These are phyloP conservation scores for Solanum gandarillasii DNA, from an alignment of 257 asterid genomes.

Conservation along the genomic window DNA sequence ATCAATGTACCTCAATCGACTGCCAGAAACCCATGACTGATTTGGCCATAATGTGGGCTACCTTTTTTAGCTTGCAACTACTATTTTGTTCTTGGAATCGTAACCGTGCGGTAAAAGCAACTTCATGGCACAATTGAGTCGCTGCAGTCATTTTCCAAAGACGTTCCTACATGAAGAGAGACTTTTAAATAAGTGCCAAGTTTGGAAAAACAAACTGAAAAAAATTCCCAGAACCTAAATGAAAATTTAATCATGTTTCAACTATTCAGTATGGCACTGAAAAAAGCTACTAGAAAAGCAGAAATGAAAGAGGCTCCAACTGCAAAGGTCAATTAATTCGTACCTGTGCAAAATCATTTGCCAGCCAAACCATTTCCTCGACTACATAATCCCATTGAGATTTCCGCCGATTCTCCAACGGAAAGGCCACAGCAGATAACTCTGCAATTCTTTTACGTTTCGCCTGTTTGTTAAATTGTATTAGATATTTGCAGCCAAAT, in stretches of 20 bases:
- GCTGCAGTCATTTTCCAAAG: slow-evolving; percentile 78
- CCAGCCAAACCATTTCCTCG: slow-evolving; percentile 98
- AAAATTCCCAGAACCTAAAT: not conserved
- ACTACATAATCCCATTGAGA: slow-evolving; percentile 91
- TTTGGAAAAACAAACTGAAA: slow-evolving; percentile 3
- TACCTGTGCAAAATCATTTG: slow-evolving; percentile 99
- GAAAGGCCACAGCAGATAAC: slow-evolving; percentile 39
- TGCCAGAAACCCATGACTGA: slow-evolving; percentile 84
- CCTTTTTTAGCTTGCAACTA: slow-evolving; percentile 42
- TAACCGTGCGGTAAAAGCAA: slow-evolving; percentile 36
- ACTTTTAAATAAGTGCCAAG: slow-evolving; percentile 1
- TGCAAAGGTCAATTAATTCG: slow-evolving; percentile 2
- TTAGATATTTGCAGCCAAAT: slow-evolving; percentile 29
- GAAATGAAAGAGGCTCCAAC: not conserved
- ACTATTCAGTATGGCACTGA: not conserved
- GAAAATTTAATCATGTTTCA: not conserved
- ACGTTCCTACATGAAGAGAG: slow-evolving; percentile 56
- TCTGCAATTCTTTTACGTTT: slow-evolving; percentile 66
- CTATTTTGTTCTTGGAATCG: slow-evolving; percentile 32
- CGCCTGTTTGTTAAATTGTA: slow-evolving; percentile 48
- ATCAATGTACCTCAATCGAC: slow-evolving; percentile 44
- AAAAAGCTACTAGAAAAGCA: not conserved
- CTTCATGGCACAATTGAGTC: slow-evolving; percentile 46
- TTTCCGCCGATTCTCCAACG: slow-evolving; percentile 26
- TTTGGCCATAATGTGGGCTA: slow-evolving; percentile 57